Conservation (phyloP, 1,139 yeast species). For the Yamadazyma membranifaciens region DNA sequence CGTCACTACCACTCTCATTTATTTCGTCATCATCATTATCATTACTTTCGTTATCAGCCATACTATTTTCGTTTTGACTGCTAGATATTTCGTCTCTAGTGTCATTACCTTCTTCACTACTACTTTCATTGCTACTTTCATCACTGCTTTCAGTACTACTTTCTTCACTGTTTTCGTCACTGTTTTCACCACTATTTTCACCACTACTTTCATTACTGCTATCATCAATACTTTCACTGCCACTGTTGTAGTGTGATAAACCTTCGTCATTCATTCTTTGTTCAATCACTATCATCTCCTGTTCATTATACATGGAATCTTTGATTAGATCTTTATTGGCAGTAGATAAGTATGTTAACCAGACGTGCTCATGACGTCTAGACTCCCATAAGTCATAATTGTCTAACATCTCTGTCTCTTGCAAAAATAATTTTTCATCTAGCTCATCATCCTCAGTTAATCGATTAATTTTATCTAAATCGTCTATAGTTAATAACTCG, state of each 20-base stretch:
- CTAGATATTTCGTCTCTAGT: background rate
- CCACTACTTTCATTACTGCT: background rate
- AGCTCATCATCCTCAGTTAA: constrained; percentile 7
- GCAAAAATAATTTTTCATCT: constrained; percentile 9
- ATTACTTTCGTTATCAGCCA: background rate
- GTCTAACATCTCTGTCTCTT: constrained; percentile 16
- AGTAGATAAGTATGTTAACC: constrained; percentile 15
- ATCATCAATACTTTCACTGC: background rate
- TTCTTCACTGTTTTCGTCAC: no score
- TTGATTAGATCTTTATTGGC: constrained; percentile 13
- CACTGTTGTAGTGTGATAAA: background rate
- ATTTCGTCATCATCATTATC: background rate
- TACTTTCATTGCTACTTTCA: no score
- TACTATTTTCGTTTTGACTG: background rate
- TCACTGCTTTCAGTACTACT: no score
- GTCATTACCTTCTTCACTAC: background rate
- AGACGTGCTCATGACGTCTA: constrained; percentile 21
- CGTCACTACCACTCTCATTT: background rate
- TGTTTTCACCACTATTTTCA: no score
- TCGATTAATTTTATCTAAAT: constrained; percentile 8
- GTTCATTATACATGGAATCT: constrained; percentile 12
- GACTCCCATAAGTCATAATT: constrained; percentile 18
- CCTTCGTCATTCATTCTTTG: background rate
- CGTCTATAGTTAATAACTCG: constrained; percentile 7
- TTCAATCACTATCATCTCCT: constrained; percentile 8